These are phyloP conservation scores for Elaeis oleifera DNA, from an alignment of 202 grass and related monocot species.

Conservation along the genomic window DNA sequence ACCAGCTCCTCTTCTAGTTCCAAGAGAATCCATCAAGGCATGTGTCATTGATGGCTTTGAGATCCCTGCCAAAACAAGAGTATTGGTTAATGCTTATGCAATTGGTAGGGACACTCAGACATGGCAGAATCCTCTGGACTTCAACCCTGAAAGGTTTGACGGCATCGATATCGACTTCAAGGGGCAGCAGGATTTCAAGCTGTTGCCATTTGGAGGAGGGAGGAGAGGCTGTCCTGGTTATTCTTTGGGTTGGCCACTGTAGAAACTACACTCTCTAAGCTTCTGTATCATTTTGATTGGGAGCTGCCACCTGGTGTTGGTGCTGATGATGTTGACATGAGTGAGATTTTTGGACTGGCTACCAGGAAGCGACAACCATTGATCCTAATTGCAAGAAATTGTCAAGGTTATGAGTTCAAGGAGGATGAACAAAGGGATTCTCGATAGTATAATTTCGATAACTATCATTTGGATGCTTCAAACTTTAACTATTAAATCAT, in stretches of 20 bases:
- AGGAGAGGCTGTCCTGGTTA: constrained; percentile 53
- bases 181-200: constrained; percentile 53
- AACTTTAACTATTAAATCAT: too few relatives aligned
- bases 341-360: constrained; percentile 48
- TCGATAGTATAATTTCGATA: neutral
- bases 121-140: constrained; percentile 45
- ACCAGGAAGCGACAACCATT: constrained; percentile 44
- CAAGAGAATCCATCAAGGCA: constrained; percentile 34
- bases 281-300: constrained; percentile 63
- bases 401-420: constrained; percentile 19
- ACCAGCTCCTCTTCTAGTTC: constrained; percentile 48
- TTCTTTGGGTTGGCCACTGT: constrained; percentile 31
- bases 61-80: constrained; percentile 43
- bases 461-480: too few relatives aligned
- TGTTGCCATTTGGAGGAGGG: constrained; percentile 59
- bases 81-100: constrained; percentile 70
- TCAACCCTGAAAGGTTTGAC: constrained; percentile 38
- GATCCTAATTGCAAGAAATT: constrained; percentile 17
- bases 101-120: constrained; percentile 57
- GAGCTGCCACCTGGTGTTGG: constrained; percentile 34
- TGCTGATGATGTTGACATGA: constrained; percentile 37
- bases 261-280: constrained; percentile 37
- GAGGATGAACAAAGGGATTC: constrained; percentile 8
- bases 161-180: constrained; percentile 40
- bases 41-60: constrained; percentile 54